These are phyloP conservation scores for Aureobasidium namibiae DNA, from an alignment of 2,329 filamentous ascomycete species.

Conservation along the genomic window DNA sequence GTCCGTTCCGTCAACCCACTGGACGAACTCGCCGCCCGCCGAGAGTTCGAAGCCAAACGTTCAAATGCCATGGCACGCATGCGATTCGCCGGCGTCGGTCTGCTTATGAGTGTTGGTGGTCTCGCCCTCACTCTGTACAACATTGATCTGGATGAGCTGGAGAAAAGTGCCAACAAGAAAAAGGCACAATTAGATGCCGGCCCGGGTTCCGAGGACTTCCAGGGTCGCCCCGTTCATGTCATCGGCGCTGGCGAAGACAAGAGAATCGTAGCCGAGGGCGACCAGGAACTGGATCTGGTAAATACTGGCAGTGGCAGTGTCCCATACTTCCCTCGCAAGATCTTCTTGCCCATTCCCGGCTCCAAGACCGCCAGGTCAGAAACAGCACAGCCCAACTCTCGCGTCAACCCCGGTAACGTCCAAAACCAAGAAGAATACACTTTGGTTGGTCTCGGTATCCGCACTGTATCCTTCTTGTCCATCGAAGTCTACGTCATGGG, in stretches of 20 bases:
- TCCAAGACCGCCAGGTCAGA: slow-evolving; percentile 11
- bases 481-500: slow-evolving; percentile 87
- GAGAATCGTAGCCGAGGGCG: slow-evolving; percentile 37
- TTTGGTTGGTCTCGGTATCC: slow-evolving; percentile 76
- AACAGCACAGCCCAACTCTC: slow-evolving; percentile 22
- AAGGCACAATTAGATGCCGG: slow-evolving; percentile 27
- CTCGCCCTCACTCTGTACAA: slow-evolving; percentile 24
- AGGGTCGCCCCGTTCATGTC: slow-evolving; percentile 49
- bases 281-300: slow-evolving; percentile 62
- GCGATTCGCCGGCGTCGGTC: slow-evolving; percentile 29
- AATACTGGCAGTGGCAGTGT: slow-evolving; percentile 75
- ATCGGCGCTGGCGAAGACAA: slow-evolving; percentile 53
- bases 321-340: slow-evolving; percentile 65
- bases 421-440: slow-evolving; percentile 63
- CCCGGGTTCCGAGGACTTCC: slow-evolving; percentile 33
- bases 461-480: slow-evolving; percentile 79
- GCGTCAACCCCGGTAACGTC: slow-evolving; percentile 24
- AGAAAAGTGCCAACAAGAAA: slow-evolving; percentile 20
- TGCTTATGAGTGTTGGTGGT: slow-evolving; percentile 25
- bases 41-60: slow-evolving; percentile 23
- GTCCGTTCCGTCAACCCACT: slow-evolving; percentile 16
- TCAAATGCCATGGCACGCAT: slow-evolving; percentile 25
- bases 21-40: slow-evolving; percentile 20
- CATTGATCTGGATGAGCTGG: slow-evolving; percentile 27
- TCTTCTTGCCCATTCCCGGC: slow-evolving; percentile 50